Evolutionary conservation across 2,329 filamentous ascomycete species (phyloP).

Genomic region (Fusarium sp.): DNA sequence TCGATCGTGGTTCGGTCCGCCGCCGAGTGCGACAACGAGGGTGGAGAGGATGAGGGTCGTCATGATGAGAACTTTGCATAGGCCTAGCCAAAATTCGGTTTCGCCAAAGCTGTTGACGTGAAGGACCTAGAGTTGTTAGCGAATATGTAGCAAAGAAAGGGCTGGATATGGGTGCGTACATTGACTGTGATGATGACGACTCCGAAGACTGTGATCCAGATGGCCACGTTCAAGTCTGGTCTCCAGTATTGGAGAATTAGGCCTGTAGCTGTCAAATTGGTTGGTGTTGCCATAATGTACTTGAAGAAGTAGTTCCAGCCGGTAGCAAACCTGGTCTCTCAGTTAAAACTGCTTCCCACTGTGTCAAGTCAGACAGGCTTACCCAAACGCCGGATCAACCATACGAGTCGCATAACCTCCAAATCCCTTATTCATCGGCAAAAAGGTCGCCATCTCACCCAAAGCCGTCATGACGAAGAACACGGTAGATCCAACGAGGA

Average conservation of each 20-base stretch:
- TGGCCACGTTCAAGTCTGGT: constrained; percentile 52
- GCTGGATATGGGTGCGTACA: neutral
- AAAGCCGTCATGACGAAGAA: constrained; percentile 66
- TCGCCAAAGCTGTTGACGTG: constrained; percentile 59
- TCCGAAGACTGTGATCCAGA: constrained; percentile 54
- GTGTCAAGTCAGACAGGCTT: neutral
- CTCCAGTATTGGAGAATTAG: constrained; percentile 55
- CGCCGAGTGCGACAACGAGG: constrained; percentile 53
- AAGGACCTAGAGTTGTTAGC: constrained; percentile 35
- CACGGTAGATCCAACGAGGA: constrained; percentile 61
- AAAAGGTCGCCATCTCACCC: constrained; percentile 50
- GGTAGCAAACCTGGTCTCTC: constrained; percentile 52
- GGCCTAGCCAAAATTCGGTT: constrained; percentile 61
- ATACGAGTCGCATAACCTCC: constrained; percentile 47
- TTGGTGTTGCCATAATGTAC: constrained; percentile 54
- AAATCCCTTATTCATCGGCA: constrained; percentile 47
- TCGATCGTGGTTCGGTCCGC: constrained; percentile 52
- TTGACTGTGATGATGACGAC: constrained; percentile 52
- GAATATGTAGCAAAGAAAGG: no score
- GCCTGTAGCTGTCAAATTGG: constrained; percentile 55
- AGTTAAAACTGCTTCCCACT: neutral
- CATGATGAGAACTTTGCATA: constrained; percentile 59
- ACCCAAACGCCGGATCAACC: constrained; percentile 49
- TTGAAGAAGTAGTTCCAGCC: constrained; percentile 63
- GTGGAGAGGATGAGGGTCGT: constrained; percentile 49